A percentile compares a stretch with the other conserved stretches of the same genome.
Conservation (phyloP, 345 rosid genomes). For the Litchi chinensis region DNA sequence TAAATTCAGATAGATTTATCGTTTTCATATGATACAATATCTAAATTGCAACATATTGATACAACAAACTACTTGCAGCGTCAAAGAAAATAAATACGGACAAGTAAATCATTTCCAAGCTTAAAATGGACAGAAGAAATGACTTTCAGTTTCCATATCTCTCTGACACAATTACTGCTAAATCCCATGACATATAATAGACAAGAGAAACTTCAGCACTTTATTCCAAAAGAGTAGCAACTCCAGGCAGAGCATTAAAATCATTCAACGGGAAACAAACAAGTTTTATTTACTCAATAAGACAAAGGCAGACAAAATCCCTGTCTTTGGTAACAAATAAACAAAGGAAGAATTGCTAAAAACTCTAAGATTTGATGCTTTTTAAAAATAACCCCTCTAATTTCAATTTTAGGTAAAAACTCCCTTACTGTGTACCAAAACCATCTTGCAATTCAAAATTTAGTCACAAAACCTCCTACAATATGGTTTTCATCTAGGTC, state of each 20-base stretch:
- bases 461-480: too few species aligned
- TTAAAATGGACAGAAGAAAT: background rate
- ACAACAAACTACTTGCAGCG: background rate
- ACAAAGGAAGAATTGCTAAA: background rate
- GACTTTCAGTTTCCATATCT: background rate
- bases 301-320: background rate
- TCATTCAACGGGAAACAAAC: background rate
- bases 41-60: background rate
- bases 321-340: conserved; percentile 7
- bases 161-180: background rate
- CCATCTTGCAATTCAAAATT: too few species aligned
- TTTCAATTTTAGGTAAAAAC: too few species aligned
- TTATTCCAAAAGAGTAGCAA: background rate
- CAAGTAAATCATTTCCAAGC: background rate
- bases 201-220: background rate
- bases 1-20: background rate
- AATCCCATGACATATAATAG: background rate
- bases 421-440: too few species aligned
- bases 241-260: background rate
- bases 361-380: too few species aligned
- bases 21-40: background rate
- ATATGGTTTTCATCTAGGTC: too few species aligned
- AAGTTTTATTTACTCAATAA: conserved; percentile 9
- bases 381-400: too few species aligned
- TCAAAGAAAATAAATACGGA: background rate